Conservation (phyloP, 139 green algal species). For the Coccomyxa sp. region DNA sequence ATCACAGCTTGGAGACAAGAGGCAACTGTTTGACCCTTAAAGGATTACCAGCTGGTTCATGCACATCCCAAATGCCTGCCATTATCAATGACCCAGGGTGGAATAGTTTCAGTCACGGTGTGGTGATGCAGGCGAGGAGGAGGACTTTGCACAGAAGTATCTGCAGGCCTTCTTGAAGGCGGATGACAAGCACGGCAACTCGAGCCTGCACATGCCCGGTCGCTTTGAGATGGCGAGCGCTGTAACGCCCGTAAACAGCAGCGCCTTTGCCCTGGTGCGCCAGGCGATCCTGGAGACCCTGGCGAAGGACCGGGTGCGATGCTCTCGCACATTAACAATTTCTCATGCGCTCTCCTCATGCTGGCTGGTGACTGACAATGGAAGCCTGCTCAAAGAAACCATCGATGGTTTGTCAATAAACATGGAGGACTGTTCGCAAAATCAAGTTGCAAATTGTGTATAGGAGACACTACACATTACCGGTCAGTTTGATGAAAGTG, state of each 20-base stretch:
- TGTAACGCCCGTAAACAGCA: conserved; percentile 30
- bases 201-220: neutral
- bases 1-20: neutral
- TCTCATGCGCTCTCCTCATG: neutral
- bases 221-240: conserved; percentile 1
- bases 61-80: neutral
- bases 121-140: neutral
- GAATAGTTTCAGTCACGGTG: neutral
- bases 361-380: too few species aligned
- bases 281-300: conserved; percentile 42
- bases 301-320: neutral
- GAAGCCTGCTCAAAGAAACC: neutral
- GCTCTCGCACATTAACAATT: neutral
- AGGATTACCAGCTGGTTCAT: neutral
- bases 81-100: neutral
- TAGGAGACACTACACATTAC: too few species aligned
- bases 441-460: neutral
- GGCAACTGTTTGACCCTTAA: neutral
- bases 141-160: neutral
- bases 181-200: neutral
- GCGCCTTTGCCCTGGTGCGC: conserved; percentile 38
- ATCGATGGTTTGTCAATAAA: neutral
- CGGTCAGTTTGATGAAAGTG: too few species aligned
- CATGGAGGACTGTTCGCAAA: neutral
- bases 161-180: neutral